phyloP scores from a whole-genome alignment of 768 basidiomycete species.

The Bullera alba region DNA sequence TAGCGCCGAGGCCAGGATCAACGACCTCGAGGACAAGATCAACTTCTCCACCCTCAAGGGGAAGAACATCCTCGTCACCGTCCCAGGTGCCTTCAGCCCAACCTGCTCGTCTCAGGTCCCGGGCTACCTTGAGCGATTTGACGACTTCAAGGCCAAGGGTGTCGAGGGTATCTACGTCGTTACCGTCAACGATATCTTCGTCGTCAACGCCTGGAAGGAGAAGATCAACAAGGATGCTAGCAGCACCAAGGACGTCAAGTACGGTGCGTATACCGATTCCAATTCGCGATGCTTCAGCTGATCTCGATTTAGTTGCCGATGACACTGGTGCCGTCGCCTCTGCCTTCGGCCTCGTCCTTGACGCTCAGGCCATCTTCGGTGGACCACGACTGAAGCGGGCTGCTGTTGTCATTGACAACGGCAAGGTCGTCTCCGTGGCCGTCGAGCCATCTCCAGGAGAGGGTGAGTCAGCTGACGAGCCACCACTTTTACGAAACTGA shows the following conservation, averaged over 20 bases:
- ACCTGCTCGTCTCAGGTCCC: slow-evolving; percentile 58
- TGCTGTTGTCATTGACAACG: slow-evolving; percentile 52
- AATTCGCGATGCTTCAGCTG: not conserved
- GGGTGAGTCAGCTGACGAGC: slow-evolving; percentile 13
- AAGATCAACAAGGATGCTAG: slow-evolving; percentile 53
- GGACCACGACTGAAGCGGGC: slow-evolving; percentile 59
- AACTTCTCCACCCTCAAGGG: slow-evolving; percentile 40
- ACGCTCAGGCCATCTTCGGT: slow-evolving; percentile 60
- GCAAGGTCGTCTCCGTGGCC: slow-evolving; percentile 61
- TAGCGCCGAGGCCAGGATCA: slow-evolving; percentile 56
- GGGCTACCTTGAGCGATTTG: slow-evolving; percentile 59
- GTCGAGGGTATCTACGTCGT: slow-evolving; percentile 62
- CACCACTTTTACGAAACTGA: not conserved
- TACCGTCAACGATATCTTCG: slow-evolving; percentile 69
- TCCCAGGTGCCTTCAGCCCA: slow-evolving; percentile 64
- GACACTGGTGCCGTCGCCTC: slow-evolving; percentile 59
- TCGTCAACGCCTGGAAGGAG: slow-evolving; percentile 47
- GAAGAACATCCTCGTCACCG: slow-evolving; percentile 53
- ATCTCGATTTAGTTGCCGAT: slow-evolving; percentile 52
- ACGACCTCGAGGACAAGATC: slow-evolving; percentile 49
- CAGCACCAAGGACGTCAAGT: slow-evolving; percentile 52
- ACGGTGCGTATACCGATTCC: slow-evolving; percentile 20
- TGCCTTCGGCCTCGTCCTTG: slow-evolving; percentile 57
- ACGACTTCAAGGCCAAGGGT: slow-evolving; percentile 70
- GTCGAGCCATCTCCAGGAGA: slow-evolving; percentile 53